phyloP scores from a whole-genome alignment of 2,329 filamentous ascomycete genomes.

The Aureobasidium namibiae region DNA sequence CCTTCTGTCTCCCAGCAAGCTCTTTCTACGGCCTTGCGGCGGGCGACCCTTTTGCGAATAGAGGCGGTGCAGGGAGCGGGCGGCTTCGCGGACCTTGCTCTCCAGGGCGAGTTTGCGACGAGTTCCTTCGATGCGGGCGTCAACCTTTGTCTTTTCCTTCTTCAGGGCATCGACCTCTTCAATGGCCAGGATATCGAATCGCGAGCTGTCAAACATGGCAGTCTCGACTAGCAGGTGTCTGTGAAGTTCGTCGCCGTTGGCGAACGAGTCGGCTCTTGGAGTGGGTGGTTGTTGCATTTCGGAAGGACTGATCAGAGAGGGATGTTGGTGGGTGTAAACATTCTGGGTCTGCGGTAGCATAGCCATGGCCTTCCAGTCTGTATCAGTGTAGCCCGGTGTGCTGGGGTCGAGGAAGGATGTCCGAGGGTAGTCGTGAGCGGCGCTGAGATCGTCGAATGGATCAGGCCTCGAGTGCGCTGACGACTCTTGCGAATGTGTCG shows the following conservation, averaged over 20 bases:
- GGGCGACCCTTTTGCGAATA: conserved; percentile 54
- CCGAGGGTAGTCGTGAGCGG: not conserved
- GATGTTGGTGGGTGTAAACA: not conserved
- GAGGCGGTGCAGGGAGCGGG: conserved; percentile 74
- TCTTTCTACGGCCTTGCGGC: conserved; percentile 44
- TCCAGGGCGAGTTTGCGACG: conserved; percentile 80
- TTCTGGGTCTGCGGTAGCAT: not conserved
- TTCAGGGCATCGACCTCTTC: conserved; percentile 89
- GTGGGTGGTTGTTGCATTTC: not conserved
- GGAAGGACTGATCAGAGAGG: conserved; percentile 1
- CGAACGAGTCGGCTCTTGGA: conserved; percentile 11
- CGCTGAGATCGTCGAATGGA: not conserved
- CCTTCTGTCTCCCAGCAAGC: conserved; percentile 27
- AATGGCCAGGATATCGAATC: conserved; percentile 77
- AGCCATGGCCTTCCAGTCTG: conserved; percentile 12
- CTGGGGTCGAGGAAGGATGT: conserved; percentile 10
- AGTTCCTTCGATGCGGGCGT: conserved; percentile 70
- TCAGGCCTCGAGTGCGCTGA: not conserved
- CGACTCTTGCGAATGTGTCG: not conserved
- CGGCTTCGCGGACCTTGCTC: conserved; percentile 88
- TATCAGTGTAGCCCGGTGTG: conserved; percentile 9
- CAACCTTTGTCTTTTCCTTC: conserved; percentile 68
- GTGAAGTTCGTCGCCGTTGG: conserved; percentile 52
- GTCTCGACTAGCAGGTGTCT: conserved; percentile 91
- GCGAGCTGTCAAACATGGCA: conserved; percentile 77